A percentile compares a stretch with the other conserved stretches of the same genome.
Evolutionary conservation across 176 grass and related monocot species (phyloP).

Genomic region (Avena eriantha): DNA sequence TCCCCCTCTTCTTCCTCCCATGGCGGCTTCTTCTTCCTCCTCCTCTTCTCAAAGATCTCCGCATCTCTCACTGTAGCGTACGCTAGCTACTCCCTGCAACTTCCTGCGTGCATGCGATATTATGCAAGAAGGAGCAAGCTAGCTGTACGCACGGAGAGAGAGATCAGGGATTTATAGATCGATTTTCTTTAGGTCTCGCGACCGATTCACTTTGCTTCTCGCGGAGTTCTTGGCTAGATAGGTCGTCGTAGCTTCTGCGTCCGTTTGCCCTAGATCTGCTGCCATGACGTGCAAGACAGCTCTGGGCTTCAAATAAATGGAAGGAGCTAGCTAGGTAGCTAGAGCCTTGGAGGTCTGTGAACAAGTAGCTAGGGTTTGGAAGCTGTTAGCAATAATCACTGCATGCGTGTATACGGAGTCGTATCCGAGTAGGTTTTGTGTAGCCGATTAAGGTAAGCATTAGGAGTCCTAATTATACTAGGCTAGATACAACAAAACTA

Average conservation of each 20-base stretch:
- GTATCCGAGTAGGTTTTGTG: no score
- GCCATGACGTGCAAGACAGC: conserved; percentile 40
- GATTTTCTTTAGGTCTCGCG: conserved; percentile 45
- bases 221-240: conserved; percentile 7
- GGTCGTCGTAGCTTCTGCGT: background rate
- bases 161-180: background rate
- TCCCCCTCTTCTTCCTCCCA: conserved; percentile 39
- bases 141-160: background rate
- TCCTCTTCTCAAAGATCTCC: conserved; percentile 41
- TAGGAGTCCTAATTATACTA: no score
- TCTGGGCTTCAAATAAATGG: conserved; percentile 38
- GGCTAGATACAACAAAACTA: no score
- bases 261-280: conserved; percentile 62
- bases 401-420: no score
- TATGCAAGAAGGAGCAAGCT: background rate
- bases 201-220: background rate
- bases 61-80: conserved; percentile 4
- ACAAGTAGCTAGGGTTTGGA: conserved; percentile 55
- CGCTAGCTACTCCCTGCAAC: background rate
- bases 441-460: no score
- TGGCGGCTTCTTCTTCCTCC: conserved; percentile 44
- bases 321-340: conserved; percentile 5
- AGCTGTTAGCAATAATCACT: no score
- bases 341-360: background rate
- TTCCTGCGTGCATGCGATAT: conserved; percentile 53